phyloP scores from a whole-genome alignment of 352 stramenopile genomes.

The Blastocystis sp. region DNA sequence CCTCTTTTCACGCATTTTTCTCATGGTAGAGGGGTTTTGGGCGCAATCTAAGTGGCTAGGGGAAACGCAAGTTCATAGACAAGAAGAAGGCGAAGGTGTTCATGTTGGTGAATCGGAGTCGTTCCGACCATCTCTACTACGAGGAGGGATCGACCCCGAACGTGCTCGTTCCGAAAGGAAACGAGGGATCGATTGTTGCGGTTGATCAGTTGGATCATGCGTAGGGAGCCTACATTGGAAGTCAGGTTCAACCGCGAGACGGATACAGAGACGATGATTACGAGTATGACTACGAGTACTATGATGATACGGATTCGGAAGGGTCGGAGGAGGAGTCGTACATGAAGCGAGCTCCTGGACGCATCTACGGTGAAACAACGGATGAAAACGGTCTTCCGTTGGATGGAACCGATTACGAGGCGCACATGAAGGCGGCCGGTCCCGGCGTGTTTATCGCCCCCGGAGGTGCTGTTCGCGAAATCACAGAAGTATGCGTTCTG shows the following conservation, averaged over 20 bases:
- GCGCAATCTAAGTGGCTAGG: neutral
- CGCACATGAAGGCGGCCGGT: slow-evolving; percentile 28
- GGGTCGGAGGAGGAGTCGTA: slow-evolving; percentile 18
- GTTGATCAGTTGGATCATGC: neutral
- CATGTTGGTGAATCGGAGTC: neutral
- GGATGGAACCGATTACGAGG: slow-evolving; percentile 32
- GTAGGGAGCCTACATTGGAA: slow-evolving; percentile 13
- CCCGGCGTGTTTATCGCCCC: slow-evolving; percentile 34
- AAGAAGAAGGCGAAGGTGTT: slow-evolving; percentile 26
- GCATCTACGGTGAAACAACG: slow-evolving; percentile 46
- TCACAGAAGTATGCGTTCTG: neutral
- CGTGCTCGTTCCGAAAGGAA: slow-evolving; percentile 38
- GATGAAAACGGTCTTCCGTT: slow-evolving; percentile 15
- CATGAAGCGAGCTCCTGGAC: slow-evolving; percentile 4
- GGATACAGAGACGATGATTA: neutral
- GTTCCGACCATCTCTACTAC: slow-evolving; percentile 34
- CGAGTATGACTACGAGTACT: neutral
- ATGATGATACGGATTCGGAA: neutral
- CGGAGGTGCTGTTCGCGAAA: neutral
- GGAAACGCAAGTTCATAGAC: slow-evolving; percentile 39
- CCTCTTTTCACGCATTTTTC: too few relatives aligned
- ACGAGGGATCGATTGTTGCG: neutral
- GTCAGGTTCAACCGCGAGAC: neutral
- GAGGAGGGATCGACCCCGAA: slow-evolving; percentile 36
- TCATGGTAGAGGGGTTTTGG: slow-evolving; percentile 2